phyloP scores from a whole-genome alignment of 2,329 filamentous ascomycete species.

The Leptographium procerum region DNA sequence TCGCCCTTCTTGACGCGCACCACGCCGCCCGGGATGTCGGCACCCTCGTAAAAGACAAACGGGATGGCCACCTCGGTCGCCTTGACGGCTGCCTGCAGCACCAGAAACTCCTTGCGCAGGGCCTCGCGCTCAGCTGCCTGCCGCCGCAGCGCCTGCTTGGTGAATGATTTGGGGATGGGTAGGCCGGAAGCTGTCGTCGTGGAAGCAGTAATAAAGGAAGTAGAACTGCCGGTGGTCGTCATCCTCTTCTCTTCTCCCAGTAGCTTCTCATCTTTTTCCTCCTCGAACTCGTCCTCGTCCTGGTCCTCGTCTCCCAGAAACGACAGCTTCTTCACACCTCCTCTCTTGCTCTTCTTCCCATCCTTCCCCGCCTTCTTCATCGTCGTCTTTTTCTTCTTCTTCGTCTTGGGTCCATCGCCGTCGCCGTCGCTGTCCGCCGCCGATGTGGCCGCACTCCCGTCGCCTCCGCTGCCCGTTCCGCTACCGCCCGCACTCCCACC shows the following conservation, averaged over 20 bases:
- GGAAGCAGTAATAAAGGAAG: conserved; percentile 26
- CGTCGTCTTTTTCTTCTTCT: conserved; percentile 30
- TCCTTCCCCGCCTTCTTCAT: conserved; percentile 29
- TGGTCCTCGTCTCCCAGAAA: conserved; percentile 62
- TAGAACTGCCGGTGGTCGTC: conserved; percentile 21
- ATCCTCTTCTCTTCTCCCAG: conserved; percentile 29
- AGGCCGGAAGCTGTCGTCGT: conserved; percentile 41
- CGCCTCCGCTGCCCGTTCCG: neutral
- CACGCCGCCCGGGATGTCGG: conserved; percentile 72
- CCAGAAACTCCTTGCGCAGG: conserved; percentile 68
- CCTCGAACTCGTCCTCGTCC: conserved; percentile 25
- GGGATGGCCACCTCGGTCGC: conserved; percentile 81
- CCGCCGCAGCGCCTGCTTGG: conserved; percentile 51
- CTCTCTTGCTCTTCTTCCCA: conserved; percentile 25
- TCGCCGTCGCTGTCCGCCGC: conserved; percentile 16
- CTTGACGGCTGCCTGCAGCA: conserved; percentile 76
- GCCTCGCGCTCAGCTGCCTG: conserved; percentile 66
- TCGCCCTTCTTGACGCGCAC: conserved; percentile 91
- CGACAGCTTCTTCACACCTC: conserved; percentile 38
- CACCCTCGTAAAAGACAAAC: conserved; percentile 95
- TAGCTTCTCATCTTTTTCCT: conserved; percentile 15
- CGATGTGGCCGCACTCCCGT: neutral
- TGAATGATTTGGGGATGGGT: conserved; percentile 54
- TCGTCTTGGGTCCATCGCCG: conserved; percentile 21
- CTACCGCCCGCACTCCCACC: neutral